Percentiles rank a stretch among this genome's conserved stretches.
Conservation (phyloP, 2,329 filamentous ascomycete species). For the Cladosporium sp. region DNA sequence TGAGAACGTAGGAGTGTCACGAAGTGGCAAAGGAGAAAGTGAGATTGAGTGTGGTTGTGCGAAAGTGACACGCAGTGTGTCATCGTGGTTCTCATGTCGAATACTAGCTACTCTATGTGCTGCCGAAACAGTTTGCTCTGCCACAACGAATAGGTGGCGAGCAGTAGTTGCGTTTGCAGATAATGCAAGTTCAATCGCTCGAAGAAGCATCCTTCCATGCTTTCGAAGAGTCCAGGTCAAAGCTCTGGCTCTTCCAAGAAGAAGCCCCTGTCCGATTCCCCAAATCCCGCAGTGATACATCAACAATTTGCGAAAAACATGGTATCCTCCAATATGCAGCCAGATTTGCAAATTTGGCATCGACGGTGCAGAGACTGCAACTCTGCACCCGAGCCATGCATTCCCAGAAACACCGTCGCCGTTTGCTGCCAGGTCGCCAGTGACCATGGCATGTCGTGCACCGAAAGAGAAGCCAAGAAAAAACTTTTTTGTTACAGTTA, state of each 20-base stretch:
- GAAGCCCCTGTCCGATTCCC: background rate
- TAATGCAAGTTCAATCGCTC: conserved; percentile 4
- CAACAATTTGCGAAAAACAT: conserved; percentile 3
- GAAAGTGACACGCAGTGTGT: conserved; percentile 2
- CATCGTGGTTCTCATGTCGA: conserved; percentile 3
- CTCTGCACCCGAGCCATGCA: background rate
- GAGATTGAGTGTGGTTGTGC: background rate
- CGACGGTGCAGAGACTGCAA: conserved; percentile 1
- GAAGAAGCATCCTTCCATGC: background rate
- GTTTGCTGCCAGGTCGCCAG: background rate
- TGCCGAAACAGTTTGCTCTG: background rate
- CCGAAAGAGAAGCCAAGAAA: background rate
- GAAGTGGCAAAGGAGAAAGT: background rate
- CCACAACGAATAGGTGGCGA: background rate
- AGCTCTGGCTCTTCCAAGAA: background rate
- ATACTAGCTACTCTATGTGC: background rate
- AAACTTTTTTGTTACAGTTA: conserved; percentile 5
- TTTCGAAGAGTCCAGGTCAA: background rate
- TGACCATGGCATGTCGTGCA: background rate
- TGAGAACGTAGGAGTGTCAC: background rate
- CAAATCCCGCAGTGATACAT: background rate
- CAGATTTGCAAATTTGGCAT: background rate
- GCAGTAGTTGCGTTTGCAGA: background rate
- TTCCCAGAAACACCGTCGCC: background rate
- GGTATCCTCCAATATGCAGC: conserved; percentile 8